phyloP scores from a whole-genome alignment of 2,329 filamentous ascomycete species.

The Xylaria sp. region DNA sequence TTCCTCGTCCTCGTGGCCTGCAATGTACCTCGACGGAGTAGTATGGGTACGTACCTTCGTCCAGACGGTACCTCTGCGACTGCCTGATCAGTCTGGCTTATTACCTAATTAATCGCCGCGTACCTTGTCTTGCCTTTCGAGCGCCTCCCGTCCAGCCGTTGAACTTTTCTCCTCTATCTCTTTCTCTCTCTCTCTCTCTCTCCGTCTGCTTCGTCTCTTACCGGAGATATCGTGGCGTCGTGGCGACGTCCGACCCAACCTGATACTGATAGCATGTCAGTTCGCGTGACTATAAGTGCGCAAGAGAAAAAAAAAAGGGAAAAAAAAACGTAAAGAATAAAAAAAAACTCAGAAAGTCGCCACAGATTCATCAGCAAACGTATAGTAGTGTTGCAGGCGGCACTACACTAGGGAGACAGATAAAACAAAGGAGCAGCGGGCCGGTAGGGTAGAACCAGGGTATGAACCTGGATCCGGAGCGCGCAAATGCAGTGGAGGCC shows the following conservation, averaged over 20 bases:
- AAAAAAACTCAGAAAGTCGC: background rate
- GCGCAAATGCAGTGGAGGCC: slow-evolving; percentile 2
- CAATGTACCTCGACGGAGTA: too few relatives aligned
- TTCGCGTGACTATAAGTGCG: slow-evolving; percentile 2
- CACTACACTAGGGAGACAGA: background rate
- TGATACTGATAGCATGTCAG: slow-evolving; percentile 12
- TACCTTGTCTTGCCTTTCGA: slow-evolving; percentile 24
- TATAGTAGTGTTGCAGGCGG: background rate
- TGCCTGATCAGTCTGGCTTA: background rate
- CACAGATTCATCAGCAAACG: slow-evolving; percentile 1
- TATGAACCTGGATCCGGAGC: slow-evolving; percentile 1
- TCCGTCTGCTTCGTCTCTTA: slow-evolving; percentile 14
- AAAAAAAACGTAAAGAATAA: too few relatives aligned
- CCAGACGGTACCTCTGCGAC: too few relatives aligned
- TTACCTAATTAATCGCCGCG: slow-evolving; percentile 14
- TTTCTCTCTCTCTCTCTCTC: slow-evolving; percentile 11
- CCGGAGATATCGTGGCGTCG: slow-evolving; percentile 19
- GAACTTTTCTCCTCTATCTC: slow-evolving; percentile 14
- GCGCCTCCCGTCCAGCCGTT: slow-evolving; percentile 5
- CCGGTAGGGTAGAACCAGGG: slow-evolving; percentile 1
- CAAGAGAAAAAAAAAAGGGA: background rate
- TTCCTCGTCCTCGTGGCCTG: slow-evolving; percentile 28
- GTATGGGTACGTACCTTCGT: background rate
- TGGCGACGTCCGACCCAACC: slow-evolving; percentile 4
- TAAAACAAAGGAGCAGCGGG: slow-evolving; percentile 6